A percentile compares a stretch with the other conserved stretches of the same genome.
Conservation (phyloP, 345 rosid genomes). For the Linum usitatissimum region DNA sequence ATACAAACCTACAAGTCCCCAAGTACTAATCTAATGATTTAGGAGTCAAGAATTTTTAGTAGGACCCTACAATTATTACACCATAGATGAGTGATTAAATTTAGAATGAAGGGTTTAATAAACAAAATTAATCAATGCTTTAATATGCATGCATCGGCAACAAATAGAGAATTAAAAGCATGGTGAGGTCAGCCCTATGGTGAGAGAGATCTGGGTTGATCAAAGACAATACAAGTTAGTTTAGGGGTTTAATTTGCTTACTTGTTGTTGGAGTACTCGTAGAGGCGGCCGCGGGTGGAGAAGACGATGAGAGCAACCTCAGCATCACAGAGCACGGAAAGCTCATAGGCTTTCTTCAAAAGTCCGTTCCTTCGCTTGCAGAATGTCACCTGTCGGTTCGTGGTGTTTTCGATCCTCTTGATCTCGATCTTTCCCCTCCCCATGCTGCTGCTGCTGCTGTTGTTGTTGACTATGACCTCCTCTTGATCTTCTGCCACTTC, state of each 20-base stretch:
- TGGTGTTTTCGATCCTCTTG: slow-evolving; percentile 93
- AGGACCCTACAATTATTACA: not conserved
- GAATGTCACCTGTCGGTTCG: slow-evolving; percentile 87
- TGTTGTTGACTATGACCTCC: slow-evolving; percentile 9
- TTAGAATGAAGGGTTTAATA: too few species aligned
- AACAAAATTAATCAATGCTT: too few species aligned
- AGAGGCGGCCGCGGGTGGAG: slow-evolving; percentile 94
- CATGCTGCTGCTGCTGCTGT: slow-evolving; percentile 17
- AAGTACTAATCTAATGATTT: not conserved
- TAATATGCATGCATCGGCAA: not conserved
- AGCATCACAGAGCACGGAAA: slow-evolving; percentile 83
- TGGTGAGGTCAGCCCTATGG: too few species aligned
- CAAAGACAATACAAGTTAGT: not conserved
- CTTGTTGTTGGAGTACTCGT: slow-evolving; percentile 91
- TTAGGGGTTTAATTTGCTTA: slow-evolving; percentile 16
- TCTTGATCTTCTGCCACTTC: not conserved
- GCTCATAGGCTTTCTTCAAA: slow-evolving; percentile 82
- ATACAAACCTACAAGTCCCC: not conserved
- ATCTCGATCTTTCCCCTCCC: slow-evolving; percentile 98
- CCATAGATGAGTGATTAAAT: not conserved
- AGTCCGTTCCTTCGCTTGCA: slow-evolving; percentile 95
- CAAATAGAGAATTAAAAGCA: not conserved
- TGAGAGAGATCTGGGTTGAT: too few species aligned
- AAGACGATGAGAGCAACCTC: slow-evolving; percentile 92
- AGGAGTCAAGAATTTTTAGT: not conserved